phyloP scores from a whole-genome alignment of 1,284 basidiomycete species.

The Pseudozyma sp. region DNA sequence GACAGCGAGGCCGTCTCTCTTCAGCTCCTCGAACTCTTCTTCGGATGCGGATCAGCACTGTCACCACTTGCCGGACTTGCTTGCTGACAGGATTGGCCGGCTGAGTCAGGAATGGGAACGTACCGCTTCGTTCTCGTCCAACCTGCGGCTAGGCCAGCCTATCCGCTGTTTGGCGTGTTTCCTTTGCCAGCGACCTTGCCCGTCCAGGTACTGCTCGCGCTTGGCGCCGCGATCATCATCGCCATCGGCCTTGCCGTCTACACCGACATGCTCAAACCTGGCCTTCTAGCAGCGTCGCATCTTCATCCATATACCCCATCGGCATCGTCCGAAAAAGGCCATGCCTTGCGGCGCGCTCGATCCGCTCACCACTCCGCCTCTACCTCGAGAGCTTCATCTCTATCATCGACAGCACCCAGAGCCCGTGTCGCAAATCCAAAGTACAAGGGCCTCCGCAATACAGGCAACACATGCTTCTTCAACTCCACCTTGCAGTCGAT shows the following conservation, averaged over 20 bases:
- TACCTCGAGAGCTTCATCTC: constrained; percentile 11
- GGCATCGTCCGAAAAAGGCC: constrained; percentile 17
- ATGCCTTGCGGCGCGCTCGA: constrained; percentile 26
- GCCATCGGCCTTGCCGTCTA: constrained; percentile 13
- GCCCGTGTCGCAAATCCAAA: constrained; percentile 20
- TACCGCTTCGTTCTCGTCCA: constrained; percentile 43
- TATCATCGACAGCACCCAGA: constrained; percentile 7
- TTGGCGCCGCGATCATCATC: constrained; percentile 24
- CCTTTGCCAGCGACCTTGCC: constrained; percentile 25
- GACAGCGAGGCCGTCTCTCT: no score
- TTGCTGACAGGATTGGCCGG: neutral
- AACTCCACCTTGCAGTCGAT: constrained; percentile 65
- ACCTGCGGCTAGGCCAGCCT: constrained; percentile 27
- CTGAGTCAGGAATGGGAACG: constrained; percentile 23
- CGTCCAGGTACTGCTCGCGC: constrained; percentile 17
- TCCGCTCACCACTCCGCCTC: constrained; percentile 16
- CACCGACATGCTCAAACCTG: constrained; percentile 44
- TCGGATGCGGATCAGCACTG: no score
- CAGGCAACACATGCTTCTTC: constrained; percentile 67
- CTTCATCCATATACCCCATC: constrained; percentile 35
- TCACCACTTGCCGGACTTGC: no score
- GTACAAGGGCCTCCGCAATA: constrained; percentile 61
- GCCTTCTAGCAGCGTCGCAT: constrained; percentile 30
- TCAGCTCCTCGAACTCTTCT: no score
- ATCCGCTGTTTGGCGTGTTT: constrained; percentile 31